phyloP scores from a whole-genome alignment of 345 rosid species.

The Ceriops decandra region DNA sequence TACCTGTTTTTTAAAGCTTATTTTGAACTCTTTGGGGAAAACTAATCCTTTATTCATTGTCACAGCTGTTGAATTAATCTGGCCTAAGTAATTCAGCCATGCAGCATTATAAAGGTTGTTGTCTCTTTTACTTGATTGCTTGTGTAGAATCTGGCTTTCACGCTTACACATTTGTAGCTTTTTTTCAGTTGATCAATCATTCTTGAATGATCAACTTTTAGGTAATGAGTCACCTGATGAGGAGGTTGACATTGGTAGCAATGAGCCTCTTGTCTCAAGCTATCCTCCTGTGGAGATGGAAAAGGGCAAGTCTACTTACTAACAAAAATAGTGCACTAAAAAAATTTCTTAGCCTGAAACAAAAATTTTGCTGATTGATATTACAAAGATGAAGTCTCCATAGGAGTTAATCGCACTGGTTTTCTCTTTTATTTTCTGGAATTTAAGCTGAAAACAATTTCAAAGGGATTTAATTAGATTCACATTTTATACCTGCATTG shows the following conservation, averaged over 20 bases:
- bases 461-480: too few species aligned
- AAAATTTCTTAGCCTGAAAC: background rate
- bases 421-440: background rate
- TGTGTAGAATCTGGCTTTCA: background rate
- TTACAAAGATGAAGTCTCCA: background rate
- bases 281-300: conserved; percentile 21
- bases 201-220: conserved; percentile 14
- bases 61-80: conserved; percentile 20
- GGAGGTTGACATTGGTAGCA: conserved; percentile 28
- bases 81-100: conserved; percentile 24
- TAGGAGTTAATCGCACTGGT: background rate
- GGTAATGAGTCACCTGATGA: conserved; percentile 20
- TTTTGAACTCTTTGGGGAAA: conserved; percentile 1
- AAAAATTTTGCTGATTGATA: too few species aligned
- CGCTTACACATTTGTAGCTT: background rate
- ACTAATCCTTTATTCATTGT: background rate
- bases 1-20: background rate
- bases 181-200: background rate
- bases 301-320: conserved; percentile 22
- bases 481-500: too few species aligned
- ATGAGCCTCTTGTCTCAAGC: conserved; percentile 23
- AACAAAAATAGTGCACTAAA: background rate
- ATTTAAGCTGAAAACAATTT: background rate
- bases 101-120: conserved; percentile 21
- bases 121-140: conserved; percentile 5